phyloP scores from a whole-genome alignment of 305 asterid species.

The Rubia occidens region DNA sequence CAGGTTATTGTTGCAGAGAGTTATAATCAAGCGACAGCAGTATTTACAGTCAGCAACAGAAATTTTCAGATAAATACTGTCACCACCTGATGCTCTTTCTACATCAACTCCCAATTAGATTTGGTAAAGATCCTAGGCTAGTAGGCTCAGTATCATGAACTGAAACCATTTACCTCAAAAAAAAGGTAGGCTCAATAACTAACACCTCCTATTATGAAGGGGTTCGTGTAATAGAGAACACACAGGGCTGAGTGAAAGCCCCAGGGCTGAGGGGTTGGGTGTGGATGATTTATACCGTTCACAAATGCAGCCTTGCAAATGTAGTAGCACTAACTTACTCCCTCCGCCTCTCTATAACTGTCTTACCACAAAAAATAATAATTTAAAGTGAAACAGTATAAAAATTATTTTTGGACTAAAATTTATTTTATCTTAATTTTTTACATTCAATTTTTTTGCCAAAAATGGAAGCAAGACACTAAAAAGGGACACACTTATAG shows the following conservation, averaged over 20 bases:
- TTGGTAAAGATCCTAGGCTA: not conserved
- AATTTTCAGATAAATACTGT: not conserved
- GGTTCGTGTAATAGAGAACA: not conserved
- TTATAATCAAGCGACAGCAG: not conserved
- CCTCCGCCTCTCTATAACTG: not conserved
- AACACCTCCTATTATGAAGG: not conserved
- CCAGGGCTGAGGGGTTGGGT: not conserved
- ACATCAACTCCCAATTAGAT: not conserved
- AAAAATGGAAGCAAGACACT: too few species aligned
- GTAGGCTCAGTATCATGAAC: not conserved
- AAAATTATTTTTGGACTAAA: too few species aligned
- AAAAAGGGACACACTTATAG: too few species aligned
- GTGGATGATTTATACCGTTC: not conserved
- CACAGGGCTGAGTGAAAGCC: not conserved
- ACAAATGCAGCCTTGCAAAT: not conserved
- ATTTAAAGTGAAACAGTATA: too few species aligned
- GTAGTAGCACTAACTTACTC: not conserved
- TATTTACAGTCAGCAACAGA: not conserved
- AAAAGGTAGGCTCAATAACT: not conserved
- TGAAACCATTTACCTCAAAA: too few species aligned
- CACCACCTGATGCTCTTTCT: not conserved
- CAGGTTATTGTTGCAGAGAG: not conserved
- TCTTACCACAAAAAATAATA: too few species aligned
- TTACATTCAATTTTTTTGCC: too few species aligned
- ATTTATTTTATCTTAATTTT: too few species aligned